Base-by-base conservation (phyloP, 1,284 basidiomycete species). In the Cryptococcus sp. region DNA sequence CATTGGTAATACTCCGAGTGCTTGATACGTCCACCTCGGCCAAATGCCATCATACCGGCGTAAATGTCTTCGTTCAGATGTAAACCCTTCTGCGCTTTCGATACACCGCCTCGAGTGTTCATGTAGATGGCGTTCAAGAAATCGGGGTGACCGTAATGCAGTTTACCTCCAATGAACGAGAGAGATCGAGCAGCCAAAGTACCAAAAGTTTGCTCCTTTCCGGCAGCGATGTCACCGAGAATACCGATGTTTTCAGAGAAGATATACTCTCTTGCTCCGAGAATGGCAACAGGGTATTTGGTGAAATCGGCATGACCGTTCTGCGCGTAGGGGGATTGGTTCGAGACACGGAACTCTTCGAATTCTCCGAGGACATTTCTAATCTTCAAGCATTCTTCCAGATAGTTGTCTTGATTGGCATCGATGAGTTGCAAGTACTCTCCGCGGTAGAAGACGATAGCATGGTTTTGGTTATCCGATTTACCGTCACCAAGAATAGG, bases 171-270 rank as follows among this genome's bases (percentile, higher is more conserved):
- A 66, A 99, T 93, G 87, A 91, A 97, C 6, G 95, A 93, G 78
- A 97, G 87, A 11, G 92, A 89, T 64, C 96, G 88, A 42, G 94
- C 95, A 51, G 93, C 87, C 68, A 99, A 87, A 0, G 96, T 99
- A 81, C 95, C 95, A 80, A 99, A 99, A 45, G 96, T 99, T 80
- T 99, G 95, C 80, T 99, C 96, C 83, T 99, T 99, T 35, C 96
- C 95, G 64, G 95, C 95, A 50, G 95, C 95, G 53, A 99, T 86
- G 80, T 99, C 95, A 80, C 95, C 95, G 50, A 99, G 84, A 71
- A 99, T 95, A 86, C 95, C 95, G 68, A 99, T 99, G 80, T 98
- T 98, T 83, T 99, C 96, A 52, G 96, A 99, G 83, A 99, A 99
- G 78, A 99, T 98, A 81, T 99, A 99, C 83, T 99, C 96, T 80